A percentile compares a stretch with the other conserved stretches of the same genome.
These are phyloP conservation scores for Aspergillus fijiensis DNA, from an alignment of 2,329 filamentous ascomycete genomes.

Conservation along the genomic window DNA sequence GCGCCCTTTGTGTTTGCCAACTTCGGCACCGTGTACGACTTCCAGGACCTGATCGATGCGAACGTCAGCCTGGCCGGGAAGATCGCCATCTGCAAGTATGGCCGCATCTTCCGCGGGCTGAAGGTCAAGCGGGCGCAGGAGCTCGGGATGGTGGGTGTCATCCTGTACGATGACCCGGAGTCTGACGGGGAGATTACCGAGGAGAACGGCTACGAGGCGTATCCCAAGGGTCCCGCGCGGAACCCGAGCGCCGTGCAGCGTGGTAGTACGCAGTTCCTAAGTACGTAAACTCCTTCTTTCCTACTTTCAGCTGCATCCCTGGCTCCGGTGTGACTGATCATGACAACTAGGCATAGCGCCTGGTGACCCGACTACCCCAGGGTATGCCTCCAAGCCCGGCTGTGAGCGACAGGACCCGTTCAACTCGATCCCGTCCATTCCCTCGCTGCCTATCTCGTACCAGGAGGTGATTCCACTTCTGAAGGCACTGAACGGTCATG, in stretches of 20 bases:
- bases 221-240: conserved; percentile 82
- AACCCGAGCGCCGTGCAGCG: conserved; percentile 87
- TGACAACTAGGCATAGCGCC: conserved; percentile 53
- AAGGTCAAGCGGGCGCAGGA: conserved; percentile 93
- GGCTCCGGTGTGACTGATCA: neutral
- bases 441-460: conserved; percentile 89
- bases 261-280: conserved; percentile 81
- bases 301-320: neutral
- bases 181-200: conserved; percentile 82
- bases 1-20: conserved; percentile 85
- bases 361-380: conserved; percentile 84
- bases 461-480: conserved; percentile 80
- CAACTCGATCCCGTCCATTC: conserved; percentile 74
- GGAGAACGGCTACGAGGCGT: conserved; percentile 73
- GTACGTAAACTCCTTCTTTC: conserved; percentile 46
- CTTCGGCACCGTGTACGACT: conserved; percentile 84
- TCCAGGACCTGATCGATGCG: conserved; percentile 72
- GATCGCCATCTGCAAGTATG: conserved; percentile 84
- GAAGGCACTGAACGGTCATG: conserved; percentile 86
- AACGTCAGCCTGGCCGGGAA: conserved; percentile 78
- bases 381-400: conserved; percentile 91
- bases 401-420: conserved; percentile 71
- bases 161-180: conserved; percentile 86
- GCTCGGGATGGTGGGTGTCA: conserved; percentile 78
- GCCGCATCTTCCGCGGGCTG: conserved; percentile 80